Evolutionary conservation across 2,329 filamentous ascomycete genomes (phyloP), one percentile per base, ranked within the genome.

Genomic region (Cercospora canescens): DNA sequence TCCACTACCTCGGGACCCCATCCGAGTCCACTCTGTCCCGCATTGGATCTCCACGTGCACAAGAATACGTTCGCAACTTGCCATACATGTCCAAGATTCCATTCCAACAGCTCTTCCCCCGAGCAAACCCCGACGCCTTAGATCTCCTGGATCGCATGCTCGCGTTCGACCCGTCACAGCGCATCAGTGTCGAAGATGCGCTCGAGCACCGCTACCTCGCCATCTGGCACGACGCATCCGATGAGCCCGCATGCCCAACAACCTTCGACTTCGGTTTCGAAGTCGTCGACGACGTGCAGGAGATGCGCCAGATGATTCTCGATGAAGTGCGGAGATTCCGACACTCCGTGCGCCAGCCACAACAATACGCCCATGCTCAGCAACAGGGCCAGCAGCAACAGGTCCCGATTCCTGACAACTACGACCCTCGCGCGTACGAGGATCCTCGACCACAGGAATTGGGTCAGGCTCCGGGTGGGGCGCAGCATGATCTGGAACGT

Each of bases 221-320:
- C 76, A 97, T 99, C 82, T 98, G 95, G 95, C 95, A 99, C 83
- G 95, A 99, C 74, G 92, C 94, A 60, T 94, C 91, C 4, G 95
- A 99, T 81, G 95, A 99, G 83, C 95, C 95, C 21, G 88, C 90
- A 70, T 98, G 94, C 83, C 94, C 94, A 0, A 92, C 91, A 16
- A 94, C 93, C 18, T 99, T 99, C 81, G 94, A 99, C 84, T 99
- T 99, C 83, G 91, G 94, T 78, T 99, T 99, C 76, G 95, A 99
- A 79, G 89, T 97, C n/a, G 88, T 97, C 41, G 94, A 99, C 61
- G 95, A 98, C 52, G 93, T 99, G 21, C 86, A 85, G 24, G 92
- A 97, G 73, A 98, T 99, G 94, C 92, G 95, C 78, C 89, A 90
- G 80, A 96, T 97, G 92, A 99, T 99, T 71, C 84, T 97, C 66